Conservation (phyloP, 83 land plant species). For the Diphasiastrum complanatum region DNA sequence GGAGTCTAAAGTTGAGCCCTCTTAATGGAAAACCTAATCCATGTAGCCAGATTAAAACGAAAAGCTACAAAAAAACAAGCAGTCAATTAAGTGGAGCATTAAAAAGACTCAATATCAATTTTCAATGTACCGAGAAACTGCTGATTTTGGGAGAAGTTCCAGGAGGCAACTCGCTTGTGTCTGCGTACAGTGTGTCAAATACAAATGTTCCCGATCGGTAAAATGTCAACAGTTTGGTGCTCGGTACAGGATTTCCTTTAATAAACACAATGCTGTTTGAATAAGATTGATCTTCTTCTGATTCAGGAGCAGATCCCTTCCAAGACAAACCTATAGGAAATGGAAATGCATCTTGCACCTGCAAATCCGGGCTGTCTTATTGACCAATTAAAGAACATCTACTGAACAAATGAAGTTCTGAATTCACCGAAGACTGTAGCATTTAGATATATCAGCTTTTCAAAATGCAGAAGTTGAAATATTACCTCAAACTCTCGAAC, state of each 20-base stretch:
- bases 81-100: too few relatives aligned
- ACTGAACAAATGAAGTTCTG: not conserved
- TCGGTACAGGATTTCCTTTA: conserved; percentile 76
- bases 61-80: too few relatives aligned
- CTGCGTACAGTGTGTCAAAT: conserved; percentile 71
- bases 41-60: too few relatives aligned
- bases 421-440: not conserved
- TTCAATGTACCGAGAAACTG: conserved; percentile 58
- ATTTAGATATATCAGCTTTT: not conserved
- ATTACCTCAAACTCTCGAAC: conserved; percentile 83
- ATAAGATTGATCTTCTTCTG: conserved; percentile 31
- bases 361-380: conserved; percentile 1
- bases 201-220: conserved; percentile 50
- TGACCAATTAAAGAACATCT: not conserved
- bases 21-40: too few relatives aligned
- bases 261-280: conserved; percentile 49
- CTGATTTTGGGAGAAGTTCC: conserved; percentile 49
- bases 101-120: not conserved
- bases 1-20: too few relatives aligned
- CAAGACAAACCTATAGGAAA: conserved; percentile 57
- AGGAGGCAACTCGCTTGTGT: conserved; percentile 40
- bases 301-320: conserved; percentile 52
- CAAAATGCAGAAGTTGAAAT: not conserved
- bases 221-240: conserved; percentile 63
- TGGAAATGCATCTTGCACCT: conserved; percentile 84